Conservation (phyloP, 805 yeast genomes). For the Myxozyma monticola region DNA sequence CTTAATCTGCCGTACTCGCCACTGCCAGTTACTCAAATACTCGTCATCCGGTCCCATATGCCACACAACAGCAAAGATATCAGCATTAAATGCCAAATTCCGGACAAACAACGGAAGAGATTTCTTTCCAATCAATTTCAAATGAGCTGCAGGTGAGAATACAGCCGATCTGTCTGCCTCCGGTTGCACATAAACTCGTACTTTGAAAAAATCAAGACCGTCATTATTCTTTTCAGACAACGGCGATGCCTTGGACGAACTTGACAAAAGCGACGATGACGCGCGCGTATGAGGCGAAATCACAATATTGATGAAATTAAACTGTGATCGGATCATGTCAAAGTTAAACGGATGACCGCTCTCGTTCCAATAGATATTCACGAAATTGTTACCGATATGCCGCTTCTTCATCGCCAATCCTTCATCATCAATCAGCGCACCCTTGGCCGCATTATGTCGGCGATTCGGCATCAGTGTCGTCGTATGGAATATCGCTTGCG, state of each 20-base stretch:
- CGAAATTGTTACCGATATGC: slow-evolving; percentile 84
- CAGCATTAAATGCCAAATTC: slow-evolving; percentile 63
- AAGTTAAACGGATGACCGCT: slow-evolving; percentile 62
- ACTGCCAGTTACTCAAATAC: slow-evolving; percentile 65
- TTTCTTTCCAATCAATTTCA: slow-evolving; percentile 63
- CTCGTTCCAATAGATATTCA: slow-evolving; percentile 79
- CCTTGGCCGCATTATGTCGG: slow-evolving; percentile 38
- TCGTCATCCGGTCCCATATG: slow-evolving; percentile 51
- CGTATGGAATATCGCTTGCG: slow-evolving; percentile 74
- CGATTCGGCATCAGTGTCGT: slow-evolving; percentile 76
- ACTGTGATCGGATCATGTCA: slow-evolving; percentile 71
- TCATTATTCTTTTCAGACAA: neutral
- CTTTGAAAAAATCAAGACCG: slow-evolving; percentile 23
- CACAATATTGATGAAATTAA: slow-evolving; percentile 78
- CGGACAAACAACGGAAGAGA: slow-evolving; percentile 65
- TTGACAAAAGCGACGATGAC: slow-evolving; percentile 20
- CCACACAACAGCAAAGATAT: slow-evolving; percentile 76
- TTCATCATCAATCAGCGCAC: slow-evolving; percentile 15
- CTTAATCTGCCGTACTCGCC: slow-evolving; percentile 58
- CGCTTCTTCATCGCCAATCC: slow-evolving; percentile 55
- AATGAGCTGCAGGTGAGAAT: slow-evolving; percentile 60
- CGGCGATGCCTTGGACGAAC: slow-evolving; percentile 20
- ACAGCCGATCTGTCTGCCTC: slow-evolving; percentile 11
- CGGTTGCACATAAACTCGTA: slow-evolving; percentile 15
- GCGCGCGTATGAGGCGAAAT: slow-evolving; percentile 59